Evolutionary conservation across 306 rosid species (phyloP).

Genomic region (Corylus heterophylla): DNA sequence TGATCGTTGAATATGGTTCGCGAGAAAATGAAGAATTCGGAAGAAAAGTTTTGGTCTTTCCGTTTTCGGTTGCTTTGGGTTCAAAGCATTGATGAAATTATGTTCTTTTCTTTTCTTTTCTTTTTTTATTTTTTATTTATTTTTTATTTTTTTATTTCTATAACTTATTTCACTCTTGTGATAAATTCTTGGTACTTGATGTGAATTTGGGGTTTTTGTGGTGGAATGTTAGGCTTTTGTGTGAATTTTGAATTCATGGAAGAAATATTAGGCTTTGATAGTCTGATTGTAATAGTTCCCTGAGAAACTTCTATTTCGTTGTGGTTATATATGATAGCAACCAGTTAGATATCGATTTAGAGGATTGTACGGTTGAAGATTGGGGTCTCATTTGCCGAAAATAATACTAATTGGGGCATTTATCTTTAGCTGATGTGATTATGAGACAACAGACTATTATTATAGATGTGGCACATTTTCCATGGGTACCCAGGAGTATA

Average conservation of each 20-base stretch:
- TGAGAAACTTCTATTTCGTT: neutral
- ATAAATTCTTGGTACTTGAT: too few species aligned
- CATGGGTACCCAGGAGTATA: neutral
- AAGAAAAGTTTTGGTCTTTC: neutral
- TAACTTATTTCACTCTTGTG: too few species aligned
- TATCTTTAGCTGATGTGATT: neutral
- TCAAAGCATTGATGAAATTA: too few species aligned
- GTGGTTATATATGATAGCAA: neutral
- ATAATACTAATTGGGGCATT: neutral
- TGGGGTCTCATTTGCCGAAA: neutral
- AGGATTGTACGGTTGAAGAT: neutral
- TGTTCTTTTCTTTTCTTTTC: too few species aligned
- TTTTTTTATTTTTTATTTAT: too few species aligned
- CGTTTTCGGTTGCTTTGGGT: neutral
- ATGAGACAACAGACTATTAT: neutral
- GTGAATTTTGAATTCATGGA: neutral
- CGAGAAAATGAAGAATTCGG: neutral
- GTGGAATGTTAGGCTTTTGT: neutral
- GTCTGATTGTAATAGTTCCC: neutral
- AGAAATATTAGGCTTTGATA: neutral
- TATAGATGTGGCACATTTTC: neutral
- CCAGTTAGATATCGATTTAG: neutral
- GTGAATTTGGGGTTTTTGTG: too few species aligned
- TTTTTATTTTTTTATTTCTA: too few species aligned
- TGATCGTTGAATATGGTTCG: neutral